phyloP scores from a whole-genome alignment of 164 flowering plant species.

The Stephania japonica region DNA sequence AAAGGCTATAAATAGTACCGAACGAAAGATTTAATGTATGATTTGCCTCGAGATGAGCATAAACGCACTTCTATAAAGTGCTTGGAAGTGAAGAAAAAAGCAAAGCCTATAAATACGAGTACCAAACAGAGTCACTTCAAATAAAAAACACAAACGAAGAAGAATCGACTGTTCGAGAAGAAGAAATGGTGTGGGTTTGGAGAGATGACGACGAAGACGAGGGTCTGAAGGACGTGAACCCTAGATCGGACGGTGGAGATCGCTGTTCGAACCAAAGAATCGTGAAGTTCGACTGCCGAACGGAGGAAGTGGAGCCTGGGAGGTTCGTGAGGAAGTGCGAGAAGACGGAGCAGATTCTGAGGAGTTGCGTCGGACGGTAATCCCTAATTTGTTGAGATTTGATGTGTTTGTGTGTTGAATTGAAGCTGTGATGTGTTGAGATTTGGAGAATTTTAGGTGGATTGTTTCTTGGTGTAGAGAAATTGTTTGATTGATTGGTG shows the following conservation, averaged over 20 bases:
- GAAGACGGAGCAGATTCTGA: slow-evolving; percentile 36
- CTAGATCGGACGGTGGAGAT: slow-evolving; percentile 18
- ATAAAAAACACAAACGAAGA: too few relatives aligned
- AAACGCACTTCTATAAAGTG: too few relatives aligned
- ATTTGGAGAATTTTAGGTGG: too few relatives aligned
- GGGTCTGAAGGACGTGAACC: slow-evolving; percentile 19
- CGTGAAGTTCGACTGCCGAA: slow-evolving; percentile 59
- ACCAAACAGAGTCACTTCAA: too few relatives aligned
- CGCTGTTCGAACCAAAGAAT: slow-evolving; percentile 52
- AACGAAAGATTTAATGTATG: too few relatives aligned
- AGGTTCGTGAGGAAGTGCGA: slow-evolving; percentile 78
- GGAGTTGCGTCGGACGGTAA: slow-evolving; percentile 69
- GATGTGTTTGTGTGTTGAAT: background rate
- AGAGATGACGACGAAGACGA: slow-evolving; percentile 32
- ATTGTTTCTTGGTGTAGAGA: too few relatives aligned
- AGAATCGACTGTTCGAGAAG: background rate
- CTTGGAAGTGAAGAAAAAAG: too few relatives aligned
- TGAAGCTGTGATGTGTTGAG: too few relatives aligned
- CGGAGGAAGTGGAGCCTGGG: slow-evolving; percentile 86
- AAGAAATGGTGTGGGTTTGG: slow-evolving; percentile 73
- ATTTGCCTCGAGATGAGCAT: too few relatives aligned
- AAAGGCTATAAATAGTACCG: too few relatives aligned
- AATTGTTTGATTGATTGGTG: too few relatives aligned
- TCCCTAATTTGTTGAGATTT: background rate
- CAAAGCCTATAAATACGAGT: too few relatives aligned